These are phyloP conservation scores for Pholiota conissans DNA, from an alignment of 768 basidiomycete genomes.

Conservation along the genomic window DNA sequence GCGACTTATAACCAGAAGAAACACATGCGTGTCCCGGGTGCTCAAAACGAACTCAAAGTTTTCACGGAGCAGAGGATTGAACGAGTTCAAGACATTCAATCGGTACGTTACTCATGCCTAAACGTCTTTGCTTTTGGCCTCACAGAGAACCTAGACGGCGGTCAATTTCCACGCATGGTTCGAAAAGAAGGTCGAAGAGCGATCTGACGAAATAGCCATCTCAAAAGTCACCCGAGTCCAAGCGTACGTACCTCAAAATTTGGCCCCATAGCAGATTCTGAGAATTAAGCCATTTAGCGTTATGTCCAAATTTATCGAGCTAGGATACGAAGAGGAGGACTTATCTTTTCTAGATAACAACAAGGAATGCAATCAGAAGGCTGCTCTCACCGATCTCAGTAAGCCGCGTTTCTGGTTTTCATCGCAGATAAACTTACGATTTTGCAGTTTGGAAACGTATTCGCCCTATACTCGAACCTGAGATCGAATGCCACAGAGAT, in stretches of 20 bases:
- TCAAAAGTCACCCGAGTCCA: too few relatives aligned
- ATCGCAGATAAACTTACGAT: not conserved
- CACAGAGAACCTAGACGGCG: too few relatives aligned
- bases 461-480: not conserved
- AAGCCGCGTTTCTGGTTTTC: not conserved
- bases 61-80: not conserved
- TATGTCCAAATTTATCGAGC: not conserved
- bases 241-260: too few relatives aligned
- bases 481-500: not conserved
- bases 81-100: not conserved
- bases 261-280: too few relatives aligned
- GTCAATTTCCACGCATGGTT: too few relatives aligned
- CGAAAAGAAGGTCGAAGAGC: too few relatives aligned
- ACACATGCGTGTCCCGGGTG: slow-evolving; percentile 19
- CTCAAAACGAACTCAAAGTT: slow-evolving; percentile 21
- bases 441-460: not conserved
- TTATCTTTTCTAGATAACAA: not conserved
- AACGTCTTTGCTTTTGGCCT: too few relatives aligned
- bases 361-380: not conserved
- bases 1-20: slow-evolving; percentile 17
- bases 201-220: too few relatives aligned
- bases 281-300: too few relatives aligned
- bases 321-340: not conserved
- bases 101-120: not conserved
- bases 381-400: not conserved